Percentiles rank a stretch among this genome's conserved stretches.
Evolutionary conservation across 176 grass and related monocot species (phyloP).

Genomic region (Microstegium vimineum): DNA sequence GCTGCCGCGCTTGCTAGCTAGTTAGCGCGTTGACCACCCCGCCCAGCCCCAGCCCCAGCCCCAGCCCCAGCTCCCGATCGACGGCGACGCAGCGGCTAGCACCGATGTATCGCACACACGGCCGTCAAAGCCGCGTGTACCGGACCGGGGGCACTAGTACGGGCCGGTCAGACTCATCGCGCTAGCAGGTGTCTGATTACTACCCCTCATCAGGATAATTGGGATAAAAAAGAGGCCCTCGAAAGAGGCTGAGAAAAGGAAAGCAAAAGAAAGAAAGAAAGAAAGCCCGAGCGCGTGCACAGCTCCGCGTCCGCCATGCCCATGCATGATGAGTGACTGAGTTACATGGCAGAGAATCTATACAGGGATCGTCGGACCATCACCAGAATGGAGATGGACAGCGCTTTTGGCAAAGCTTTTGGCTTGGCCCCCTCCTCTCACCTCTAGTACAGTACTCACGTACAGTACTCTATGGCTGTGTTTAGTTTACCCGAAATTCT

Average conservation of each 20-base stretch:
- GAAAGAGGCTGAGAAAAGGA: not conserved
- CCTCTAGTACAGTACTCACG: no score
- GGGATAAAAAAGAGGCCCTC: not conserved
- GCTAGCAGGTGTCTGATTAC: not conserved
- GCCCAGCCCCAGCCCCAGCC: no score
- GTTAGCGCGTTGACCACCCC: not conserved
- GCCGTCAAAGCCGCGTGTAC: constrained; percentile 5
- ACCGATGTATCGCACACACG: not conserved
- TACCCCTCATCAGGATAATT: no score
- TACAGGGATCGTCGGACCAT: not conserved
- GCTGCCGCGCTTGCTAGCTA: no score
- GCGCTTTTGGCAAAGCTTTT: not conserved
- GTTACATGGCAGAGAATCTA: not conserved
- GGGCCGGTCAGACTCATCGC: not conserved
- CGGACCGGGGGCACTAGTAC: not conserved
- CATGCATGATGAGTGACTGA: not conserved
- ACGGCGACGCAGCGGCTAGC: not conserved
- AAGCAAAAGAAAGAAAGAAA: not conserved
- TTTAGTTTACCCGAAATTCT: no score
- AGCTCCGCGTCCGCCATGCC: no score
- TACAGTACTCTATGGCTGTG: no score
- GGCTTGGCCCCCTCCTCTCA: not conserved
- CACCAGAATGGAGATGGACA: not conserved
- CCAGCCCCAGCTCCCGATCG: not conserved
- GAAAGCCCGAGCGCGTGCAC: not conserved